phyloP scores from a whole-genome alignment of 768 basidiomycete genomes.

The Kwoniella dejecticola region DNA sequence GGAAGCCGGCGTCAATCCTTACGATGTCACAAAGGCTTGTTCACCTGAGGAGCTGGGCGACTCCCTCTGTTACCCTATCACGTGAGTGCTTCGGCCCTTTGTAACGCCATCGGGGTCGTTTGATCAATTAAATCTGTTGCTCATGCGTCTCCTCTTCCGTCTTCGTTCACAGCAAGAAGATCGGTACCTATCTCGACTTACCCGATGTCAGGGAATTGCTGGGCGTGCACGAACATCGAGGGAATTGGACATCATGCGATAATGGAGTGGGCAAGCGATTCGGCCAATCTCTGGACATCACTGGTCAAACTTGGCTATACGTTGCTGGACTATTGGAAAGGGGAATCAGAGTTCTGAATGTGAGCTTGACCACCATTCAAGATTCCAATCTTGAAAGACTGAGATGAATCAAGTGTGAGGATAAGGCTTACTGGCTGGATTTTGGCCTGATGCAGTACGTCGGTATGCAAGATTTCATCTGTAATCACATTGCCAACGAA shows the following conservation, averaged over 20 bases:
- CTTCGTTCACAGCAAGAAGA: slow-evolving; percentile 58
- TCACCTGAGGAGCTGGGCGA: slow-evolving; percentile 59
- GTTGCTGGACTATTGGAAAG: slow-evolving; percentile 72
- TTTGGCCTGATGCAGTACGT: slow-evolving; percentile 18
- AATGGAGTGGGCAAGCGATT: slow-evolving; percentile 61
- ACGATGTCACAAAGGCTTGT: slow-evolving; percentile 70
- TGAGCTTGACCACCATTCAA: slow-evolving; percentile 1
- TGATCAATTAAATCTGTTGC: too few relatives aligned
- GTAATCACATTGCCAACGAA: slow-evolving; percentile 73
- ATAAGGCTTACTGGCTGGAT: too few relatives aligned
- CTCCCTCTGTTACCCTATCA: slow-evolving; percentile 66
- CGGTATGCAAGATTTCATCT: slow-evolving; percentile 58
- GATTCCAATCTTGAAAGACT: too few relatives aligned
- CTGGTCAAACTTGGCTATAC: slow-evolving; percentile 63
- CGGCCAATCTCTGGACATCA: slow-evolving; percentile 63
- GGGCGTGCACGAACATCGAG: slow-evolving; percentile 62
- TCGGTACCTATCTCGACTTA: slow-evolving; percentile 66
- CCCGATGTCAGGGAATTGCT: slow-evolving; percentile 62
- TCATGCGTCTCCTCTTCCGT: too few relatives aligned
- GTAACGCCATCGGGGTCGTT: too few relatives aligned
- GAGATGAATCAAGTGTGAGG: too few relatives aligned
- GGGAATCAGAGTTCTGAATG: slow-evolving; percentile 67
- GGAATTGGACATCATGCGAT: slow-evolving; percentile 66
- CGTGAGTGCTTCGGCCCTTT: slow-evolving; percentile 42
- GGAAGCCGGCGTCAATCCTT: slow-evolving; percentile 57